Evolutionary conservation across 2,329 filamentous ascomycete species (phyloP), one percentile per base, ranked within the genome.

Genomic region (Fusarium paranaense): DNA sequence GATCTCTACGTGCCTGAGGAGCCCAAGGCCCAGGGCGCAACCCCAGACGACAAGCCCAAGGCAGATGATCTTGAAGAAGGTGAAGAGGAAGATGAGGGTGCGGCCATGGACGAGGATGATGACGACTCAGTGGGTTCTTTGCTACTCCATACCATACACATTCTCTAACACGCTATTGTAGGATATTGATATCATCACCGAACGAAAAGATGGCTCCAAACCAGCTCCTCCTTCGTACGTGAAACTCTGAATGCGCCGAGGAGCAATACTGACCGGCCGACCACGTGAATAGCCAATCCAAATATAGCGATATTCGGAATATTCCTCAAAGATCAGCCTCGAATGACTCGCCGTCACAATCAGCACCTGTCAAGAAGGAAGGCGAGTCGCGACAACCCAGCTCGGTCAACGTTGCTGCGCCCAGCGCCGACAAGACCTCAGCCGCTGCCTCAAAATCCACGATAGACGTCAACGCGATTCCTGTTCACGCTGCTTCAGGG

Each of bases 381-480:
- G 82, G 84, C 7, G 78, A 81, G 18, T 76, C 83, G 6, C 82
- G 82, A 67, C 63, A 78, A 30, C 67, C 79, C 13, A 76, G 67
- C 22, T 70, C 80, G 18, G 62, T 78, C 38, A 81, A 82, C 47
- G 75, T 82, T 30, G 81, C 82, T 20, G 78, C 80, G 2, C 82
- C 84, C 5, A 90, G 85, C 83, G 88, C 85, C 82, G 83, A 88
- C 72, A 79, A 86, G 70, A 89, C 90, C 59, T 89, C 90, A 1
- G 85, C 92, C 76, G 86, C 97, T 81, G 85, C 95, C 82, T 85
- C 93, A 45, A 95, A 93, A 67, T 98, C 95, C 14, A 95, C 91
- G 58, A 90, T 98, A 72, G 94, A 98, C 79, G 90, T 98, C 63
- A 91, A 97, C 81, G 93, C 89, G 5, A 94, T 95, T 72, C 96